phyloP scores from a whole-genome alignment of 192 early-diverging fungal genomes.

The Coemansia sp. region DNA sequence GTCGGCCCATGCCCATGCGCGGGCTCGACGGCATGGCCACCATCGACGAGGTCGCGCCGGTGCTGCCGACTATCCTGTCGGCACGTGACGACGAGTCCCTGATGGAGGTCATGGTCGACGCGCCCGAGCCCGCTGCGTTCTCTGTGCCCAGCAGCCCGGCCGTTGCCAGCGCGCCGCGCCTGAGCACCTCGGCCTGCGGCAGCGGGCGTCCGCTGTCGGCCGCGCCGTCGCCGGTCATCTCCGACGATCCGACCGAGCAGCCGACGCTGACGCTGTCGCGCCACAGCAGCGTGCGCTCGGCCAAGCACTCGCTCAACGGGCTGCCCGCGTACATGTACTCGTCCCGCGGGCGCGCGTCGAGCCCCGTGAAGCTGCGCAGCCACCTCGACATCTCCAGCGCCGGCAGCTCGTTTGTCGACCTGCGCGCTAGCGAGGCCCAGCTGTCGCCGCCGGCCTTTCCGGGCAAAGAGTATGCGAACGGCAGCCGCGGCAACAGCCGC shows the following conservation, averaged over 20 bases:
- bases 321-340: conserved; percentile 4
- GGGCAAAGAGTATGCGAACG: not conserved
- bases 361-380: not conserved
- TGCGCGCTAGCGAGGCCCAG: conserved; percentile 5
- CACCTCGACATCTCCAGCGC: conserved; percentile 4
- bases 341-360: not conserved
- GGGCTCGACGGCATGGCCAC: not conserved
- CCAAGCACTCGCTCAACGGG: not conserved
- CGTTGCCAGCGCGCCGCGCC: not conserved
- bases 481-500: not conserved
- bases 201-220: not conserved
- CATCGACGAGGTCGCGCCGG: conserved; percentile 4
- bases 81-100: conserved; percentile 22
- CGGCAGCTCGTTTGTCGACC: conserved; percentile 38
- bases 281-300: conserved; percentile 12
- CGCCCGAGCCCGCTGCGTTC: not conserved
- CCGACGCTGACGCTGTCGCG: not conserved
- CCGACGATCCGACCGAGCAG: not conserved
- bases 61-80: conserved; percentile 31
- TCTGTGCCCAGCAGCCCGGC: conserved; percentile 1
- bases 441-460: not conserved
- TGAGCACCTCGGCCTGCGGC: not conserved
- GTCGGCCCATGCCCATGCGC: not conserved
- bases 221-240: not conserved
- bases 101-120: not conserved